phyloP scores from a whole-genome alignment of 129 eudicot genomes.

The Pittosporum tobira region DNA sequence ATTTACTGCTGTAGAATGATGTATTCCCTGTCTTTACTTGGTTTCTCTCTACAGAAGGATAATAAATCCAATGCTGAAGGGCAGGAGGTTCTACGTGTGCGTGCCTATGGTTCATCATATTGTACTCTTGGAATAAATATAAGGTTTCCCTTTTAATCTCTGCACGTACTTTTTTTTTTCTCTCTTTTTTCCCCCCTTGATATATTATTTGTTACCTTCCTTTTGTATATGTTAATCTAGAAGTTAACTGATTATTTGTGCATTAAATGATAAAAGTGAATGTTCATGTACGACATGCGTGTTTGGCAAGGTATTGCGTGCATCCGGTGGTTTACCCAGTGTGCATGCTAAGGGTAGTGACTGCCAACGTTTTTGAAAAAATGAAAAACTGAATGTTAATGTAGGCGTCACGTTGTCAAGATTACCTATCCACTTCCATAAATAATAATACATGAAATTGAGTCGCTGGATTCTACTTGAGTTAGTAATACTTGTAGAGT shows the following conservation, averaged over 20 bases:
- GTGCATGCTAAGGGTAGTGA: no score
- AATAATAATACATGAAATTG: no score
- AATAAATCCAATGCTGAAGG: constrained; percentile 41
- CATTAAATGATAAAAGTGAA: no score
- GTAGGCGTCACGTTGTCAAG: not conserved
- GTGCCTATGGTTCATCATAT: constrained; percentile 96
- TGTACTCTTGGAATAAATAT: constrained; percentile 85
- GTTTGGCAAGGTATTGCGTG: no score
- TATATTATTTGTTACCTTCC: not conserved
- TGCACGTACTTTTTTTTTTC: constrained; percentile 3
- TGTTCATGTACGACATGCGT: no score
- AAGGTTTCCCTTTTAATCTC: constrained; percentile 38
- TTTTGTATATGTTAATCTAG: not conserved
- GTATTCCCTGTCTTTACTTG: constrained; percentile 5
- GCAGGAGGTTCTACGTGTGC: constrained; percentile 74
- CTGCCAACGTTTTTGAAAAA: no score
- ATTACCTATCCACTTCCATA: not conserved
- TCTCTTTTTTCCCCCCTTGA: no score
- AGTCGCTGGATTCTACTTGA: not conserved
- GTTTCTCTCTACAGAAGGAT: constrained; percentile 37
- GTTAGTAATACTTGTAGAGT: no score
- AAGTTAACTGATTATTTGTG: not conserved
- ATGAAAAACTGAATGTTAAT: not conserved
- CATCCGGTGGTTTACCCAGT: no score
- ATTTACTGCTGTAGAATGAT: constrained; percentile 2